A percentile compares a stretch with the other conserved stretches of the same genome.
These are phyloP conservation scores for Brasenia schreberi DNA, from an alignment of 164 flowering plant species.

Conservation along the genomic window DNA sequence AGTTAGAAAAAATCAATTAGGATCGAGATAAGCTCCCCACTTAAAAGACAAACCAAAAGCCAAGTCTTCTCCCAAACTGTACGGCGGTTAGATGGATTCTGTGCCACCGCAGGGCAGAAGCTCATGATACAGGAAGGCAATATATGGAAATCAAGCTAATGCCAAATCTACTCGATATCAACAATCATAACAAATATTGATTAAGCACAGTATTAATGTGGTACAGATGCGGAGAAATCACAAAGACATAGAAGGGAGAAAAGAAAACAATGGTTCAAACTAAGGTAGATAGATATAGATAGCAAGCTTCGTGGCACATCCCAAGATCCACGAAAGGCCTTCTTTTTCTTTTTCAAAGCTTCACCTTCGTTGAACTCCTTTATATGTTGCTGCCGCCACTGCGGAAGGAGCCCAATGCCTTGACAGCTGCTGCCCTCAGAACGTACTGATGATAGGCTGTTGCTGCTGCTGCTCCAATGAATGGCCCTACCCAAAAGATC, in stretches of 20 bases:
- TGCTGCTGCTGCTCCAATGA: constrained; percentile 57
- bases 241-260: not conserved
- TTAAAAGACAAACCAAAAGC: too few relatives aligned
- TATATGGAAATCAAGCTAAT: too few relatives aligned
- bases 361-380: not conserved
- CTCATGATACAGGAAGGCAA: too few relatives aligned
- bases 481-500: constrained; percentile 87
- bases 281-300: not conserved
- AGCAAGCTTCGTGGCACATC: not conserved
- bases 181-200: too few relatives aligned
- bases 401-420: constrained; percentile 73
- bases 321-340: not conserved
- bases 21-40: too few relatives aligned
- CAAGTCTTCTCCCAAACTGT: too few relatives aligned
- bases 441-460: constrained; percentile 76
- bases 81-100: too few relatives aligned
- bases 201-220: too few relatives aligned
- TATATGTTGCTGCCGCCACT: constrained; percentile 23
- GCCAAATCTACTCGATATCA: too few relatives aligned
- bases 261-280: not conserved
- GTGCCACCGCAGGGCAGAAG: too few relatives aligned
- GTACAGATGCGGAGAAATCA: too few relatives aligned
- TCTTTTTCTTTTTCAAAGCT: not conserved
- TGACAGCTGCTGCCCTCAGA: constrained; percentile 63
- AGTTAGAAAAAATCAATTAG: too few relatives aligned